Evolutionary conservation across 345 rosid genomes (phyloP), one percentile per base, ranked within the genome.

Genomic region (Pistacia vera): DNA sequence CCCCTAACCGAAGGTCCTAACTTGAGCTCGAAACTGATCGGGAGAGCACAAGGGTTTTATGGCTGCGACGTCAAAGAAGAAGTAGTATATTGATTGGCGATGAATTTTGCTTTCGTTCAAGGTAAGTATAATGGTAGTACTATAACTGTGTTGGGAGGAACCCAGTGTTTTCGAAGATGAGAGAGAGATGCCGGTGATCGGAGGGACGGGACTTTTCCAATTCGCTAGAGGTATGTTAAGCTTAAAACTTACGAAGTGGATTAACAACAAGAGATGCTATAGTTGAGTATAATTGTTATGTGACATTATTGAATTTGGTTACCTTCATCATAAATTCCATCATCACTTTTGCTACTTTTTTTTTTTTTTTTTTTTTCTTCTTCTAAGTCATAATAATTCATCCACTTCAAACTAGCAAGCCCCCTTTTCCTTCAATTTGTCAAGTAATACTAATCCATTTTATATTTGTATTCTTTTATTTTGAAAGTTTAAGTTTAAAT

Each of bases 111-210:
- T 51, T 93, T 93, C 70, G 60, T 78, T 60, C 86, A 86, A 66
- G 96, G 92, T 16, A 83, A 88, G 71, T 91, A 90, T 58, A 91
- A 90, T 17, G 94, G 92, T 0, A 93, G 98, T 78, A 86, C 91
- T 6, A 79, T 92, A 52, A 75, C 95, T 12, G 81, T 92, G 64
- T 81, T 93, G 97, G 97, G 64, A 85, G 90, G 86, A 91, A 91
- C 81, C 22, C 80, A 0, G 88, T 86, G 62, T 22, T 88, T 61
- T 72, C 87, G 11, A 76, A 81, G 71, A 83, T 86, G 58, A 87
- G 98, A 68, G n/a, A n/a, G 98, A 91, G 82, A 86, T 93, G 93
- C 93, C 97, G 25, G 87, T 93, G 69, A 70, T 91, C 51, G 90
- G 93, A 66, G 98, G 98, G 59, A 86, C 91, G 68, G 98, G 98